Percentiles rank a stretch among this genome's conserved stretches.
Evolutionary conservation across 192 early-diverging fungal species (phyloP).

Genomic region (Ambispora gerdemannii): DNA sequence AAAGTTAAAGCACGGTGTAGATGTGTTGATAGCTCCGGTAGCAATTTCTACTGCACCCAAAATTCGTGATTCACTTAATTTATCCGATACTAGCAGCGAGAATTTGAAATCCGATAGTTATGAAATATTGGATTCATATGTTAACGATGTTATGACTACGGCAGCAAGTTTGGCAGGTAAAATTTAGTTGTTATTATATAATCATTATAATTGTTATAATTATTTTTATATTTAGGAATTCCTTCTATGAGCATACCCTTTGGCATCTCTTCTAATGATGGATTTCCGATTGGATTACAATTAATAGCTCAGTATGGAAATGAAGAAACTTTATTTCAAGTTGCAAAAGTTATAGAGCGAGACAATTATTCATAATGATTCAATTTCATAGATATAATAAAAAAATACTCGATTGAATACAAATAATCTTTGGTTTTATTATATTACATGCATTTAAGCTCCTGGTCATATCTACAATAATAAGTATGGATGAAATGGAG

Average conservation of each 20-base stretch:
- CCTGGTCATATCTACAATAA: no score
- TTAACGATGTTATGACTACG: constrained; percentile 88
- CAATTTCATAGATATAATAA: no score
- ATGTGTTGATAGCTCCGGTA: constrained; percentile 80
- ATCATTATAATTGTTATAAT: constrained; percentile 10
- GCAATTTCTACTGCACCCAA: constrained; percentile 70
- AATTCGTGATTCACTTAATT: constrained; percentile 36
- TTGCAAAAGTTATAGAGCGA: constrained; percentile 46
- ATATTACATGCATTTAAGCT: no score
- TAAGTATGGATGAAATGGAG: no score
- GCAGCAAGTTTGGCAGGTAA: constrained; percentile 83
- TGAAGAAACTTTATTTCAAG: constrained; percentile 58
- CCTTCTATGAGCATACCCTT: constrained; percentile 69
- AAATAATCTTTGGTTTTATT: no score
- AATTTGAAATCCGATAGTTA: constrained; percentile 34
- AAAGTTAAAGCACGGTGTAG: constrained; percentile 42
- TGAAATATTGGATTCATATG: constrained; percentile 52
- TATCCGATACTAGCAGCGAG: not conserved
- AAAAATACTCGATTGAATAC: no score
- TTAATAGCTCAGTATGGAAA: constrained; percentile 83
- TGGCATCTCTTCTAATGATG: constrained; percentile 40
- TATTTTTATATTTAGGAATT: constrained; percentile 27
- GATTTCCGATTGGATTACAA: constrained; percentile 79
- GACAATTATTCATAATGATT: no score
- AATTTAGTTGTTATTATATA: no score